A percentile compares a stretch with the other conserved stretches of the same genome.
Evolutionary conservation across 2,329 filamentous ascomycete species (phyloP).

Genomic region (Ophiosphaerella herpotricha): DNA sequence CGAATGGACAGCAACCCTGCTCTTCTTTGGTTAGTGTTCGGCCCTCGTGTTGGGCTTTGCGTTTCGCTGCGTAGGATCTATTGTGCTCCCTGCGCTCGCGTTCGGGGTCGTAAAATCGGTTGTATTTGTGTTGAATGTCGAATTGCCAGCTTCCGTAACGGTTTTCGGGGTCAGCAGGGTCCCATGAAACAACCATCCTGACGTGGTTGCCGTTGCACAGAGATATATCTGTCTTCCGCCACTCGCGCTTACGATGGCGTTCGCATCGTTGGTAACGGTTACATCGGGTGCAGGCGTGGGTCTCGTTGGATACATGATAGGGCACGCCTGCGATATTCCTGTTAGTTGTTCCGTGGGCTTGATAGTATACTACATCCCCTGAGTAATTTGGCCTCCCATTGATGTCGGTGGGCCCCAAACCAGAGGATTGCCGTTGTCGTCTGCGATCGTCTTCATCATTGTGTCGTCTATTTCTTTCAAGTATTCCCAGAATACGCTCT

Average conservation of each 20-base stretch:
- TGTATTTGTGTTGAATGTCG: slow-evolving; percentile 5
- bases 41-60: not conserved
- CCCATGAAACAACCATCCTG: slow-evolving; percentile 14
- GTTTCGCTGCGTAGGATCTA: not conserved
- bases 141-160: slow-evolving; percentile 10
- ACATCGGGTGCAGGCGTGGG: slow-evolving; percentile 1
- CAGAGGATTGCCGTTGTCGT: not conserved
- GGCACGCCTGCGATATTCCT: not conserved
- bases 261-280: slow-evolving; percentile 1
- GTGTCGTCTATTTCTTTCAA: not conserved
- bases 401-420: not conserved
- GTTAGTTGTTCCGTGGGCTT: too few relatives aligned
- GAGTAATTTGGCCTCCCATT: not conserved
- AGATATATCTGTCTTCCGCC: slow-evolving; percentile 7
- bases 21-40: not conserved
- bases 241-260: slow-evolving; percentile 3
- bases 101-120: not conserved
- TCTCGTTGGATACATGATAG: slow-evolving; percentile 6
- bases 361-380: not conserved
- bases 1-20: not conserved
- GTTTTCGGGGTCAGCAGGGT: slow-evolving; percentile 15
- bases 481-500: not conserved
- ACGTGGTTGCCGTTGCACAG: slow-evolving; percentile 13
- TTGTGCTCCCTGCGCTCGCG: not conserved
- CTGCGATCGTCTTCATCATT: not conserved